Percentiles rank a stretch among this genome's conserved stretches.
Evolutionary conservation across 306 rosid species (phyloP).

Genomic region (Sophora flavescens): DNA sequence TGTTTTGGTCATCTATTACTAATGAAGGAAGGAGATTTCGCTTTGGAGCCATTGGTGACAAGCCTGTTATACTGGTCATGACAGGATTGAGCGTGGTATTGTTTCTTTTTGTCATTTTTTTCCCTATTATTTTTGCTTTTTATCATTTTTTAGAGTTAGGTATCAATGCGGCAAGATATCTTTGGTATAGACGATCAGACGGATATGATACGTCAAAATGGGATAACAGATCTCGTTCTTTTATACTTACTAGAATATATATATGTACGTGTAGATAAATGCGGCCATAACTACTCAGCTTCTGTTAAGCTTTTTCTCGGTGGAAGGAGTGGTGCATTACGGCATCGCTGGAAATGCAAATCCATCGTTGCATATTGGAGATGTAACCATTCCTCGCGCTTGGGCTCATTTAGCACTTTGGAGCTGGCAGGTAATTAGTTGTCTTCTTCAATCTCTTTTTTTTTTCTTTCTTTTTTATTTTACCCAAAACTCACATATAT

Average conservation of each 20-base stretch:
- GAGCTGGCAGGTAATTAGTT: slow-evolving; percentile 69
- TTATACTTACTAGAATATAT: neutral
- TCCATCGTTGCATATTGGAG: slow-evolving; percentile 65
- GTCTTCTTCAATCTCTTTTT: neutral
- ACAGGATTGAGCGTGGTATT: slow-evolving; percentile 51
- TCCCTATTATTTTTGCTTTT: neutral
- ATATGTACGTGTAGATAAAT: slow-evolving; percentile 70
- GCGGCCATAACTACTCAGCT: slow-evolving; percentile 73
- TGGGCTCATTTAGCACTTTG: slow-evolving; percentile 73
- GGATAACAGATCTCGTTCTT: too few relatives aligned
- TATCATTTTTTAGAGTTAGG: too few relatives aligned
- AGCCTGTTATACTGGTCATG: slow-evolving; percentile 49
- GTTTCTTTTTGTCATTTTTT: neutral
- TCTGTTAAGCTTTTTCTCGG: slow-evolving; percentile 55
- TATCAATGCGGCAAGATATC: too few relatives aligned
- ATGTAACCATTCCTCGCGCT: slow-evolving; percentile 60
- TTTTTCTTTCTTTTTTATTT: too few relatives aligned
- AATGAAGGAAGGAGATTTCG: slow-evolving; percentile 52
- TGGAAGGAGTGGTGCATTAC: slow-evolving; percentile 74
- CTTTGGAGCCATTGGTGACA: slow-evolving; percentile 48
- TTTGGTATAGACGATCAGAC: too few relatives aligned
- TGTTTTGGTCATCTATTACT: neutral
- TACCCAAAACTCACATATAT: too few relatives aligned
- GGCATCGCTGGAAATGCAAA: slow-evolving; percentile 82
- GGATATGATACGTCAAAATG: too few relatives aligned